Evolutionary conservation across 1,284 basidiomycete genomes (phyloP).

Genomic region (Schizopora paradoxa): DNA sequence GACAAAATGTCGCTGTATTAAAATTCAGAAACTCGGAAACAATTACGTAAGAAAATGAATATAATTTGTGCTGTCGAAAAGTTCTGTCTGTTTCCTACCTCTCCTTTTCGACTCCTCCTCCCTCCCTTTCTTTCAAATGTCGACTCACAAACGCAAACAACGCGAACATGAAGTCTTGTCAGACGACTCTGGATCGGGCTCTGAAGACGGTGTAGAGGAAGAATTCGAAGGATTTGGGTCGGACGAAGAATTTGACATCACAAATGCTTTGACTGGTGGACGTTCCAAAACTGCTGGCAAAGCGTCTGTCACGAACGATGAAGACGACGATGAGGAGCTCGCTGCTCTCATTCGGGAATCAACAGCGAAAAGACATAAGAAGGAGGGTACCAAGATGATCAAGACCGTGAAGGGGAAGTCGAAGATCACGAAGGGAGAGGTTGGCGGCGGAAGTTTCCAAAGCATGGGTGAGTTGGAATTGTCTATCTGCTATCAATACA

Average conservation of each 20-base stretch:
- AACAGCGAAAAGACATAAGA: conserved; percentile 62
- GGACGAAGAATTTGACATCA: conserved; percentile 42
- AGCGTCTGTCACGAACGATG: conserved; percentile 21
- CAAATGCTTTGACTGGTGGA: conserved; percentile 37
- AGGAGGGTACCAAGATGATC: conserved; percentile 61
- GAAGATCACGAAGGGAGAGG: conserved; percentile 62
- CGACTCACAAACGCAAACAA: no score
- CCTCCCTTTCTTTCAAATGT: no score
- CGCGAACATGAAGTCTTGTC: no score
- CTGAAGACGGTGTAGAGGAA: not conserved
- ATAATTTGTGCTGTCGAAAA: no score
- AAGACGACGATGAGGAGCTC: conserved; percentile 51
- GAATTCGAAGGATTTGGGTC: no score
- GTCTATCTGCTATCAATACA: conserved; percentile 5
- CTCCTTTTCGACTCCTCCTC: no score
- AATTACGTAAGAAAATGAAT: no score
- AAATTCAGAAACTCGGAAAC: no score
- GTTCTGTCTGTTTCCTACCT: no score
- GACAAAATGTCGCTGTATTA: no score
- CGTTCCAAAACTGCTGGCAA: conserved; percentile 23
- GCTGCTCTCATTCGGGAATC: conserved; percentile 57
- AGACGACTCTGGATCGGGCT: conserved; percentile 11
- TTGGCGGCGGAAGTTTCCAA: conserved; percentile 82
- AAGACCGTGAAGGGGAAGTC: conserved; percentile 67
- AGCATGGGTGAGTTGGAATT: conserved; percentile 65